Evolutionary conservation across 2,329 filamentous ascomycete genomes (phyloP).

Genomic region (Arthrocladium fulminans): DNA sequence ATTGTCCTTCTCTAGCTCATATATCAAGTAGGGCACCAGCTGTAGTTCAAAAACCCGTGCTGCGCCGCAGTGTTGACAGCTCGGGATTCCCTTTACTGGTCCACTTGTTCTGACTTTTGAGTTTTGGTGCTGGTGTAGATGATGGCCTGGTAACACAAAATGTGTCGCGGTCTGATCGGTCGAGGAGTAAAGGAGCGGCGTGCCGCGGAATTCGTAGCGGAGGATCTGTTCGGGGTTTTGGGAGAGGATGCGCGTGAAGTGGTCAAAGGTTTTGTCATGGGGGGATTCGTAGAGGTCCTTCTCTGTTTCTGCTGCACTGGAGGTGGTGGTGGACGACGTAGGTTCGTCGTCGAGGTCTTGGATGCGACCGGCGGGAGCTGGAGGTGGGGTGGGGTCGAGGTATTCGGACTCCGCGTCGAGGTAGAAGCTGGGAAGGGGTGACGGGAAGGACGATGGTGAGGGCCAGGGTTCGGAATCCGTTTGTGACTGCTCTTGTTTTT

Average conservation of each 20-base stretch:
- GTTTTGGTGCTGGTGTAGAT: slow-evolving; percentile 4
- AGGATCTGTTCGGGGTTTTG: slow-evolving; percentile 79
- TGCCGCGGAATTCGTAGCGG: slow-evolving; percentile 66
- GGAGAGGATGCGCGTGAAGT: slow-evolving; percentile 66
- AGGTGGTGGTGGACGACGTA: slow-evolving; percentile 27
- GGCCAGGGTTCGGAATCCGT: slow-evolving; percentile 65
- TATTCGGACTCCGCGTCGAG: slow-evolving; percentile 90
- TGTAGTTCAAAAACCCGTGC: slow-evolving; percentile 82
- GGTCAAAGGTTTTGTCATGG: slow-evolving; percentile 68
- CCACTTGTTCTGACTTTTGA: slow-evolving; percentile 15
- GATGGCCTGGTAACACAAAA: slow-evolving; percentile 33
- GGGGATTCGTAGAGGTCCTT: slow-evolving; percentile 68
- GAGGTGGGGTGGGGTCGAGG: slow-evolving; percentile 45
- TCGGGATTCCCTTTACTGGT: slow-evolving; percentile 48
- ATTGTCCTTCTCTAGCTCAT: slow-evolving; percentile 67
- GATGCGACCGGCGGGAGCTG: slow-evolving; percentile 32
- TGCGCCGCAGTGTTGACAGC: slow-evolving; percentile 66
- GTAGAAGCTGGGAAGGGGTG: slow-evolving; percentile 66
- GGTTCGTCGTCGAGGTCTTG: slow-evolving; percentile 27
- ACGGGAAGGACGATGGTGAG: slow-evolving; percentile 51
- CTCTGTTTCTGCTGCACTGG: no score
- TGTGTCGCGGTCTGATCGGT: slow-evolving; percentile 63
- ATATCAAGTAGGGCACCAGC: slow-evolving; percentile 81
- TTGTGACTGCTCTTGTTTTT: neutral
- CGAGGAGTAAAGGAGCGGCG: slow-evolving; percentile 71